Base-by-base conservation (phyloP, 2,329 filamentous ascomycete species). In the Sporothrix mexicana region DNA sequence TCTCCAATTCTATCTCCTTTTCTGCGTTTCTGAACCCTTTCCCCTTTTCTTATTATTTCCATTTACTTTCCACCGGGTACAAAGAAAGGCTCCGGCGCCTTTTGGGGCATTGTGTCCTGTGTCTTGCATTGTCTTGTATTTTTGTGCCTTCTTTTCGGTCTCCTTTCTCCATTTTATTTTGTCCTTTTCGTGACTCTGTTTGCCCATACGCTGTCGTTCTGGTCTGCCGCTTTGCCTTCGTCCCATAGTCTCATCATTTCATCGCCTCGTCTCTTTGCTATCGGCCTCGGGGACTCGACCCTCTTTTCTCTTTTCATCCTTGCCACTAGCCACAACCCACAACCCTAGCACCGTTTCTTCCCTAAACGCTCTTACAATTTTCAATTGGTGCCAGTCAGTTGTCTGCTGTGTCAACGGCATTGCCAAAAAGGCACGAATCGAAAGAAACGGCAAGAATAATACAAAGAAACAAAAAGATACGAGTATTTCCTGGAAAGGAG, bases 251-350 rank as follows among this genome's bases (percentile, higher is more conserved):
- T 36, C 23, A 13, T 15, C 23, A 13, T 36, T 10, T 67, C 43
- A 2, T 25, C 20, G 43, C 30, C 17, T n/a, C 64, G 6, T 51
- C 15, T n/a, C 23, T 45, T 41, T 49, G 43, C 45, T 51, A n/a
- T n/a, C n/a, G n/a, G 30, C 23, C 23, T 36, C 47, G 64, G 30
- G 3, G 30, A 51, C 64, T 36, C 3, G 64, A 20, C 45, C 64
- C 64, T 67, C 64, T 67, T 67, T 67, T n/a, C 20, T 64, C 61
- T 20, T 13, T 57, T n/a, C n/a, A 47, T 17, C 23, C 51, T 67
- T 67, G 64, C 64, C 64, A 67, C 64, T 67, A 13, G 64, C 23
- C 30, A 36, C 30, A 36, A 36, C 7, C 45, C 45, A 66, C 41
- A 67, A 51, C 15, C 62, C 62, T 67, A 51, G 45, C 45, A 36